Conservation (phyloP, 495 filamentous ascomycete species). For the Aspergillus bertholletiae region DNA sequence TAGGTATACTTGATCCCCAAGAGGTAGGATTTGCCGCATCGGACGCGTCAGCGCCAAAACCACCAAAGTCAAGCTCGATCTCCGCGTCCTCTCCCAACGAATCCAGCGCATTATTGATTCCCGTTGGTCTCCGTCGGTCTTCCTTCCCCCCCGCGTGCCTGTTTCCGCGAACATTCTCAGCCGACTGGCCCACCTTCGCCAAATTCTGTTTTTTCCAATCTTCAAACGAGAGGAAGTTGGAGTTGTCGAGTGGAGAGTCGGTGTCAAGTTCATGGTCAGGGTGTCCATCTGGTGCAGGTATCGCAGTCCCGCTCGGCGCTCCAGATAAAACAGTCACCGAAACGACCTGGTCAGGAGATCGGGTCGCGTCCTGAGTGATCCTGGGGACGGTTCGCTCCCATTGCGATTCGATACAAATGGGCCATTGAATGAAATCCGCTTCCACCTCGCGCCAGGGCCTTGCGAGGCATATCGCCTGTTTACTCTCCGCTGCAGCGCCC, state of each 20-base stretch:
- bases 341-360: conserved; percentile 2
- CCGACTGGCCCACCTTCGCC: conserved; percentile 79
- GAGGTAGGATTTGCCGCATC: conserved; percentile 33
- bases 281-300: conserved; percentile 5
- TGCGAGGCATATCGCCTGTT: conserved; percentile 10
- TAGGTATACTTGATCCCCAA: conserved; percentile 35
- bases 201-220: conserved; percentile 97
- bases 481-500: conserved; percentile 4
- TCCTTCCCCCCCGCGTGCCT: conserved; percentile 37
- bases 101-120: conserved; percentile 64
- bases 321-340: conserved; percentile 5
- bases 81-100: conserved; percentile 83
- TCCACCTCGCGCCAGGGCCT: conserved; percentile 12
- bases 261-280: conserved; percentile 48
- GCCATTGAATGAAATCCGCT: conserved; percentile 16
- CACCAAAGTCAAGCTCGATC: conserved; percentile 86
- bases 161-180: conserved; percentile 60
- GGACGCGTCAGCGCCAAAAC: conserved; percentile 49
- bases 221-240: conserved; percentile 93
- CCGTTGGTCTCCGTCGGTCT: conserved; percentile 45
- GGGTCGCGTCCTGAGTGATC: neutral
- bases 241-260: conserved; percentile 72
- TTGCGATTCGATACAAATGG: conserved; percentile 18
- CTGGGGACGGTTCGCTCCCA: conserved; percentile 11
- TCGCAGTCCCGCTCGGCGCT: conserved; percentile 5